These are phyloP conservation scores for Triangularia verruculosa DNA, from an alignment of 2,329 filamentous ascomycete genomes.

Conservation along the genomic window DNA sequence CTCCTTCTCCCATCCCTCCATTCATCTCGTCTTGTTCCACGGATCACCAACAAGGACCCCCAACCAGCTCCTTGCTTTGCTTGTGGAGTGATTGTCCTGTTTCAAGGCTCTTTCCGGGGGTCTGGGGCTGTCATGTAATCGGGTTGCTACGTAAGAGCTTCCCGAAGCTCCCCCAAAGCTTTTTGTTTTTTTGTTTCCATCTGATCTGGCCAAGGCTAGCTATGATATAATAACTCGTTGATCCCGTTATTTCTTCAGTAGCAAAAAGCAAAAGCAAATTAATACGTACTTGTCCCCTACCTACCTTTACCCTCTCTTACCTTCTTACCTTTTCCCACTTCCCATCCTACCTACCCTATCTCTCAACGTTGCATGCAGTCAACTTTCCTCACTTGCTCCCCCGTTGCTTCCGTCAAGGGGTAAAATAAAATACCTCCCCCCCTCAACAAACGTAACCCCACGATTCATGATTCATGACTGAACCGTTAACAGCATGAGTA, in stretches of 20 bases:
- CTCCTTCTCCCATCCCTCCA: not conserved
- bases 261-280: not conserved
- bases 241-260: not conserved
- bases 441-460: not conserved
- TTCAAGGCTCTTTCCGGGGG: not conserved
- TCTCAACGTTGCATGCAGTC: not conserved
- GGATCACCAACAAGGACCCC: not conserved
- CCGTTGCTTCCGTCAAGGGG: not conserved
- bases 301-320: not conserved
- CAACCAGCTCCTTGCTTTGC: not conserved
- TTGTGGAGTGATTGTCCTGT: not conserved
- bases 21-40: not conserved
- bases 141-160: not conserved
- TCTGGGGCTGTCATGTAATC: not conserved
- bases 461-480: not conserved
- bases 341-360: not conserved
- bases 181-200: not conserved
- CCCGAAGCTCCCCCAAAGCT: not conserved
- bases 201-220: not conserved
- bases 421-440: not conserved
- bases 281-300: not conserved
- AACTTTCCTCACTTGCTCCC: not conserved
- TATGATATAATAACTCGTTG: not conserved
- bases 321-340: not conserved
- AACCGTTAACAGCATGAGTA: slow-evolving; percentile 32